phyloP scores from a whole-genome alignment of 192 early-diverging fungal genomes.

The Umbelopsis sp. region DNA sequence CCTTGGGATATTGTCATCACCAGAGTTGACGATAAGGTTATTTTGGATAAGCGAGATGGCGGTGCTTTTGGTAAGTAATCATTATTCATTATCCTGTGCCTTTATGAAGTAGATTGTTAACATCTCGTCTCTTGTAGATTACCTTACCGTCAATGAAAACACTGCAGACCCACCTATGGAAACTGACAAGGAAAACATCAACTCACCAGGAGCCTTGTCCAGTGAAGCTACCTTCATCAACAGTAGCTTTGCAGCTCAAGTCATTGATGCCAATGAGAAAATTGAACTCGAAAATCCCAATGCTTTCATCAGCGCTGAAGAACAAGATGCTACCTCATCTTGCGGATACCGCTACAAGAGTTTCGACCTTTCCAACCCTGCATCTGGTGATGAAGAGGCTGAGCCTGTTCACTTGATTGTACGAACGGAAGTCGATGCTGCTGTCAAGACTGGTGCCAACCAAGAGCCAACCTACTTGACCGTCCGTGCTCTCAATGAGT shows the following conservation, averaged over 20 bases:
- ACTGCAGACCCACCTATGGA: conserved; percentile 90
- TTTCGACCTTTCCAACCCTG: conserved; percentile 69
- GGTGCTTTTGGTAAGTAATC: conserved; percentile 60
- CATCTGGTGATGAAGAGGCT: conserved; percentile 55
- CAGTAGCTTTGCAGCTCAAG: conserved; percentile 83
- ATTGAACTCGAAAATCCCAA: conserved; percentile 69
- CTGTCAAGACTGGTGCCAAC: conserved; percentile 59
- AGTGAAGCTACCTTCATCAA: conserved; percentile 88
- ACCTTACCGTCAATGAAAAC: conserved; percentile 95
- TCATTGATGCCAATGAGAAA: conserved; percentile 56
- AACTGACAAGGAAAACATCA: conserved; percentile 88
- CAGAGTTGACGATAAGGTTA: conserved; percentile 80
- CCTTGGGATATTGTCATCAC: conserved; percentile 96
- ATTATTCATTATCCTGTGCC: neutral
- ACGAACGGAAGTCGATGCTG: conserved; percentile 90
- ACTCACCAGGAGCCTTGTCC: conserved; percentile 83
- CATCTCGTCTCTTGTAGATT: conserved; percentile 55
- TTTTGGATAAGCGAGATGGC: conserved; percentile 91
- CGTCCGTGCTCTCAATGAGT: conserved; percentile 90
- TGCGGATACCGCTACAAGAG: conserved; percentile 88
- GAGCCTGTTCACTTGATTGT: conserved; percentile 71
- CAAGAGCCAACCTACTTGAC: conserved; percentile 58
- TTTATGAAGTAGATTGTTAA: neutral
- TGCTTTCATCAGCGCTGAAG: conserved; percentile 66
- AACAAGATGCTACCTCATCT: conserved; percentile 57